Conservation (phyloP, 192 early-diverging fungal species). For the Jimgerdemannia lactiflua region DNA sequence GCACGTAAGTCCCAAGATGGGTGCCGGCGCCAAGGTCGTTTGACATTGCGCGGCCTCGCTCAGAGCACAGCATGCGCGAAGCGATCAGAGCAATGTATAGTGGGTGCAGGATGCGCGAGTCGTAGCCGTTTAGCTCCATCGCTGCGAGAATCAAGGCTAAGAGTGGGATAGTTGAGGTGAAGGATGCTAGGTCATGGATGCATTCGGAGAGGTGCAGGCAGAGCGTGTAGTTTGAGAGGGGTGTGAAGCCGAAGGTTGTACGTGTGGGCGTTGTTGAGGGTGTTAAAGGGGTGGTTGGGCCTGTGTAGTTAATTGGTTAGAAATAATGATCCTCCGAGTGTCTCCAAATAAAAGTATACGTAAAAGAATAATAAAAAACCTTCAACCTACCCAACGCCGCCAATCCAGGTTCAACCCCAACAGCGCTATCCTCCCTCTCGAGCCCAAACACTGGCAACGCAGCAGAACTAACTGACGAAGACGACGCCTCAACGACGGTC, state of each 20-base stretch:
- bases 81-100: slow-evolving; percentile 26
- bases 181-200: slow-evolving; percentile 20
- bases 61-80: slow-evolving; percentile 21
- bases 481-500: not conserved
- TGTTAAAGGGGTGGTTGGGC: not conserved
- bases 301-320: not conserved
- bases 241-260: slow-evolving; percentile 5
- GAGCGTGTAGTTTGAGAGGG: slow-evolving; percentile 13
- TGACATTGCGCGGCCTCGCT: slow-evolving; percentile 1
- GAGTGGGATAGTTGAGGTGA: slow-evolving; percentile 21
- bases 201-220: slow-evolving; percentile 16
- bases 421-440: not conserved
- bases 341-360: not conserved
- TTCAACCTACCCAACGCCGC: not conserved
- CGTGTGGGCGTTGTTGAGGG: slow-evolving; percentile 1
- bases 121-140: slow-evolving; percentile 30
- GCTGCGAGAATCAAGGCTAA: slow-evolving; percentile 22
- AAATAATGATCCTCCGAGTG: not conserved
- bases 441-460: too few relatives aligned
- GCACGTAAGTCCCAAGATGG: not conserved
- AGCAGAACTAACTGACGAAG: too few relatives aligned
- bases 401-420: not conserved
- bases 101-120: slow-evolving; percentile 28
- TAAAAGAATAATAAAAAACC: not conserved
- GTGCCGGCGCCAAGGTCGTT: not conserved